These are phyloP conservation scores for Microthyrium microscopicum DNA, from an alignment of 2,329 filamentous ascomycete species.

Conservation along the genomic window DNA sequence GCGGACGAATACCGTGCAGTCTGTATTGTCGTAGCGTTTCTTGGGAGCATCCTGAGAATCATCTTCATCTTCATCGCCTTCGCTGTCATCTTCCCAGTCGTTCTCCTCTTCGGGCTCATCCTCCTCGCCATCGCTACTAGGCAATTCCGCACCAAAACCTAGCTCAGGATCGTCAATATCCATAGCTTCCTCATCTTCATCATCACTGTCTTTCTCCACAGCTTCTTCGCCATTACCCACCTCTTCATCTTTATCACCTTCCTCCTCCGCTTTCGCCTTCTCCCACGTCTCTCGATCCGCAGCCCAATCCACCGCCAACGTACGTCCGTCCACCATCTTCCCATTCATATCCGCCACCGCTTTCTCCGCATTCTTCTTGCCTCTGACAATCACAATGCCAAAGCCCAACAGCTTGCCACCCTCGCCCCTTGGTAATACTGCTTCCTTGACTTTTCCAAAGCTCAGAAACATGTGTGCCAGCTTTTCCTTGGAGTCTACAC, in stretches of 20 bases:
- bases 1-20: slow-evolving; percentile 71
- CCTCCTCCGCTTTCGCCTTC: slow-evolving; percentile 33
- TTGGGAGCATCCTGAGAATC: slow-evolving; percentile 26
- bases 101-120: slow-evolving; percentile 25
- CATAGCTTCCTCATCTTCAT: slow-evolving; percentile 18
- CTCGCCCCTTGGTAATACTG: slow-evolving; percentile 62
- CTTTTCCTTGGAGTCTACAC: slow-evolving; percentile 72
- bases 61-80: slow-evolving; percentile 24
- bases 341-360: slow-evolving; percentile 77
- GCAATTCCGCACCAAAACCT: slow-evolving; percentile 9
- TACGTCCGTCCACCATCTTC: slow-evolving; percentile 73
- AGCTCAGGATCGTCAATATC: slow-evolving; percentile 11
- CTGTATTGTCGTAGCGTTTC: slow-evolving; percentile 7
- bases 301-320: slow-evolving; percentile 89
- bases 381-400: slow-evolving; percentile 78
- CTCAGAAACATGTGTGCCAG: slow-evolving; percentile 63
- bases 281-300: slow-evolving; percentile 84
- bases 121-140: slow-evolving; percentile 24
- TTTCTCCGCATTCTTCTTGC: slow-evolving; percentile 78
- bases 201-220: slow-evolving; percentile 17
- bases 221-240: slow-evolving; percentile 18
- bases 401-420: slow-evolving; percentile 49
- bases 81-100: slow-evolving; percentile 23
- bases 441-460: slow-evolving; percentile 82
- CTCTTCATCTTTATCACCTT: slow-evolving; percentile 12